phyloP scores from a whole-genome alignment of 73 alveolate species.

The Stentor roeselii region DNA sequence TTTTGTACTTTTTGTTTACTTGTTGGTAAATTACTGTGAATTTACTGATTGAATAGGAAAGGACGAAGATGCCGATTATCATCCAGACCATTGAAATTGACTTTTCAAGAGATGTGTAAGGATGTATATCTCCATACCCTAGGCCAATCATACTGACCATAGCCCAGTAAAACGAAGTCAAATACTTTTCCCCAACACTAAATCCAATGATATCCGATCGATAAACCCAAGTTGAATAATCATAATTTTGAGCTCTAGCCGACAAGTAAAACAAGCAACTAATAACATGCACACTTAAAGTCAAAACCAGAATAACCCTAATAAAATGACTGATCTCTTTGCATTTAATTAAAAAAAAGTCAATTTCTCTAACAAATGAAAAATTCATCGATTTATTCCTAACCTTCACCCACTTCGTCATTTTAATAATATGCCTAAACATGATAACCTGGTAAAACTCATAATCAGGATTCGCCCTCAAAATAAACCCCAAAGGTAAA shows the following conservation, averaged over 20 bases:
- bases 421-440: neutral
- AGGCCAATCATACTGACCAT: neutral
- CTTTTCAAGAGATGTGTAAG: neutral
- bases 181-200: neutral
- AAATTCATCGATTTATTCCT: too few species aligned
- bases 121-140: neutral
- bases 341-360: too few species aligned
- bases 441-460: neutral
- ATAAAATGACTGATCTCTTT: neutral
- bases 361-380: neutral
- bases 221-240: constrained; percentile 37
- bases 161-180: neutral
- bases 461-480: too few species aligned
- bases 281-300: neutral
- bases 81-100: neutral
- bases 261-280: constrained; percentile 25
- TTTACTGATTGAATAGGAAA: constrained; percentile 47
- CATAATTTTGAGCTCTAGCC: constrained; percentile 32
- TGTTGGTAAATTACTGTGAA: constrained; percentile 42
- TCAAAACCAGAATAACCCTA: too few species aligned
- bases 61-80: neutral
- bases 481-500: neutral
- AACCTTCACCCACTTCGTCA: neutral
- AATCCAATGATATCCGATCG: constrained; percentile 35
- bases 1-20: constrained; percentile 42